Evolutionary conservation across 2,329 filamentous ascomycete species (phyloP).

Genomic region (Grosmannia penicillata): DNA sequence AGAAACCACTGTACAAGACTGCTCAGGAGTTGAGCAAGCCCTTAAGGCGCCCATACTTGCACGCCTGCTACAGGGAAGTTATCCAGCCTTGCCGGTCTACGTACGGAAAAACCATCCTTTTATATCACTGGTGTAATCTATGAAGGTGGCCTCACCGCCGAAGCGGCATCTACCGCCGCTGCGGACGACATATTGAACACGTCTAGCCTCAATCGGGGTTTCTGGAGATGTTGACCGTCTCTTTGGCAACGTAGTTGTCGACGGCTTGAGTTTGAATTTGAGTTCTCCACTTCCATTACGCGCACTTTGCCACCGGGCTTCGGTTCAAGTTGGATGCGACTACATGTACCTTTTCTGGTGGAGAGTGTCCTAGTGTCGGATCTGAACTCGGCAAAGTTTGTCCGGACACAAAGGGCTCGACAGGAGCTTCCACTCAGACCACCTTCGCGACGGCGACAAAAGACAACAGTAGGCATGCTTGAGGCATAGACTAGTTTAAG

Average conservation of each 20-base stretch:
- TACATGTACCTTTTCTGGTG: no score
- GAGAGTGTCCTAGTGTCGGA: no score
- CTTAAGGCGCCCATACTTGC: no score
- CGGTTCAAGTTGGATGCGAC: conserved; percentile 36
- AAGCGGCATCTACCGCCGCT: conserved; percentile 32
- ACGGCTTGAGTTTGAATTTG: conserved; percentile 72
- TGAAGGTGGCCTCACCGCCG: conserved; percentile 50
- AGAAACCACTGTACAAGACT: conserved; percentile 43
- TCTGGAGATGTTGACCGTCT: conserved; percentile 39
- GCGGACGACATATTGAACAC: conserved; percentile 55
- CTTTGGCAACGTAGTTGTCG: conserved; percentile 49
- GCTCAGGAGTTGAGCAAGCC: conserved; percentile 51
- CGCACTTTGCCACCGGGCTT: conserved; percentile 42
- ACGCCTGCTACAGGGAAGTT: conserved; percentile 22
- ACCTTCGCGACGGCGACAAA: no score
- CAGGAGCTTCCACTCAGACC: no score
- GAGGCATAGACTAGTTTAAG: background rate
- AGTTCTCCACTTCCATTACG: conserved; percentile 45
- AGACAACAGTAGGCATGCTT: no score
- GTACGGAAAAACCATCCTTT: conserved; percentile 53
- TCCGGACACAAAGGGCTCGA: no score
- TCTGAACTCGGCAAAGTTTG: no score
- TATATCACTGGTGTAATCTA: conserved; percentile 62
- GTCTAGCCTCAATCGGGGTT: conserved; percentile 43
- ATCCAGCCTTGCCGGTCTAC: conserved; percentile 44